Evolutionary conservation across 108 stramenopile species (phyloP).

Genomic region (Nitzschia putrida): DNA sequence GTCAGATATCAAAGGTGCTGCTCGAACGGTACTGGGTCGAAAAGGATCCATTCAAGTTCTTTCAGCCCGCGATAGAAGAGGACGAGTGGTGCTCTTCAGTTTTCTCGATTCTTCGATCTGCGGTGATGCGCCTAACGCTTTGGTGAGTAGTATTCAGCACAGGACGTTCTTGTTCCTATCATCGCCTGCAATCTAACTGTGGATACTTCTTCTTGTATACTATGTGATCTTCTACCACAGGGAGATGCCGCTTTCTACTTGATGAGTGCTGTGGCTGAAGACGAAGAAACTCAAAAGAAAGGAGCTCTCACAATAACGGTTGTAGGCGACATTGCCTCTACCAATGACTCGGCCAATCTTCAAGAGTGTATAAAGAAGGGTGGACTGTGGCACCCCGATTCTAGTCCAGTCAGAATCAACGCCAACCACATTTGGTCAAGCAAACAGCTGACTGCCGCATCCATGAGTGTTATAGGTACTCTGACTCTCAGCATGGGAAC

Average conservation of each 20-base stretch:
- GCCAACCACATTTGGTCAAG: conserved; percentile 9
- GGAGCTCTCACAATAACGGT: neutral
- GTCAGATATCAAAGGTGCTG: conserved; percentile 18
- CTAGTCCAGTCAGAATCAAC: neutral
- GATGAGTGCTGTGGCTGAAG: neutral
- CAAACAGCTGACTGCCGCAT: no score
- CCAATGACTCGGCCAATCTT: no score
- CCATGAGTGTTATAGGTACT: no score
- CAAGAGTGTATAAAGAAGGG: no score
- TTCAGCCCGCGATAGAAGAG: conserved; percentile 3
- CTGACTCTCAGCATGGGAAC: no score
- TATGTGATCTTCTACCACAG: no score
- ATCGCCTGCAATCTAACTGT: no score
- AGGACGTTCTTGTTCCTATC: no score
- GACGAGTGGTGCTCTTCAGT: neutral
- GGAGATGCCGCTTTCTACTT: neutral
- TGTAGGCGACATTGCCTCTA: no score
- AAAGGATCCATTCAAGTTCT: neutral
- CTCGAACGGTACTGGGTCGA: neutral
- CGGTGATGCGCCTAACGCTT: no score
- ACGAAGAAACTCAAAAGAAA: conserved; percentile 13
- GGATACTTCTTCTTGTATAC: no score
- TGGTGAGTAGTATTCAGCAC: no score
- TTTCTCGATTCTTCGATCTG: neutral
- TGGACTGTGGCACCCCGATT: neutral